Percentiles rank a stretch among this genome's conserved stretches.
These are phyloP conservation scores for Mortierella sp. DNA, from an alignment of 371 early-diverging fungal genomes.

Conservation along the genomic window DNA sequence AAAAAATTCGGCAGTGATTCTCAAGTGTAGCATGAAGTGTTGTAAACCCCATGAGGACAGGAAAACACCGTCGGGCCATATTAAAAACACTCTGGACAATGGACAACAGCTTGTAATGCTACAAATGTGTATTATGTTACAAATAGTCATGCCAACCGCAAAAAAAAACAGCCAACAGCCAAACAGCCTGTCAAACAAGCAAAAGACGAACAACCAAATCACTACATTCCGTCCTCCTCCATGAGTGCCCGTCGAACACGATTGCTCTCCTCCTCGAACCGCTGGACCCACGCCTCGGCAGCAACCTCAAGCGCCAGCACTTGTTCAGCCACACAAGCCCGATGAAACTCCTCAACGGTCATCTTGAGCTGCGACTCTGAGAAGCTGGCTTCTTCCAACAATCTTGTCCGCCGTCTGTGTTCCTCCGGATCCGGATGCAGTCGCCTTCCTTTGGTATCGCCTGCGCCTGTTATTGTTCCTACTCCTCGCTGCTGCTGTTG, in stretches of 20 bases:
- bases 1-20: too few relatives aligned
- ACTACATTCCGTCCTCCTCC: slow-evolving; percentile 22
- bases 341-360: slow-evolving; percentile 56
- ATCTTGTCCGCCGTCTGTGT: slow-evolving; percentile 15
- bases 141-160: too few relatives aligned
- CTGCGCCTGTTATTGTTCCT: background rate
- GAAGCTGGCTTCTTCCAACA: slow-evolving; percentile 28
- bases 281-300: slow-evolving; percentile 43
- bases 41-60: too few relatives aligned
- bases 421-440: slow-evolving; percentile 21
- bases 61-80: too few relatives aligned
- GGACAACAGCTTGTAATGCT: too few relatives aligned
- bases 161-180: too few relatives aligned
- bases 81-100: too few relatives aligned
- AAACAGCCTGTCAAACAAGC: background rate
- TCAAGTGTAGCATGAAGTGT: too few relatives aligned
- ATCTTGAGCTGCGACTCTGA: slow-evolving; percentile 37
- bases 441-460: background rate
- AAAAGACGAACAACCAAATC: background rate
- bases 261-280: slow-evolving; percentile 48
- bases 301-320: slow-evolving; percentile 36
- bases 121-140: too few relatives aligned
- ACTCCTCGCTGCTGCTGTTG: background rate
- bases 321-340: slow-evolving; percentile 29
- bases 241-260: slow-evolving; percentile 37